Conservation (phyloP, 2,329 filamentous ascomycete species). For the Mycosphaerella sp. region DNA sequence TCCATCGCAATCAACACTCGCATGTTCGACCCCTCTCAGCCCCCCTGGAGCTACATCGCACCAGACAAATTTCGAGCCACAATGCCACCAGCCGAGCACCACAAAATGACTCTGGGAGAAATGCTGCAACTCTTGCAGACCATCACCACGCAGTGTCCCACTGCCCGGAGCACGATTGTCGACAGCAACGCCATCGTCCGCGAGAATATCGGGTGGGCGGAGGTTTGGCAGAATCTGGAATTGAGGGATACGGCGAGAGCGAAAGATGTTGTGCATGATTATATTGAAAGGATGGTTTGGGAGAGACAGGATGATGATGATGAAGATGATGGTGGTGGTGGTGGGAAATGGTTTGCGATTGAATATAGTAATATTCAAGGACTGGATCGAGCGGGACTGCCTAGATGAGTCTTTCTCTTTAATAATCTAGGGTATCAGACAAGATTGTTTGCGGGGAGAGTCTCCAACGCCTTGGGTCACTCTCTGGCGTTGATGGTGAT, state of each 20-base stretch:
- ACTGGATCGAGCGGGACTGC: conserved; percentile 4
- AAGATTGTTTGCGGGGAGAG: not conserved
- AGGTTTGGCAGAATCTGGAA: conserved; percentile 7
- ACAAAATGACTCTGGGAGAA: conserved; percentile 5
- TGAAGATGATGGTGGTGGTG: no score
- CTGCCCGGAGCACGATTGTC: conserved; percentile 3
- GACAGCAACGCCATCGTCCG: not conserved
- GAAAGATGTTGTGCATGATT: conserved; percentile 4
- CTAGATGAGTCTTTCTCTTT: conserved; percentile 6
- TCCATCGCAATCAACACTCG: conserved; percentile 1
- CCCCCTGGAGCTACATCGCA: conserved; percentile 2
- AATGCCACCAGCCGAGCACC: conserved; percentile 4
- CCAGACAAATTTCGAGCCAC: conserved; percentile 1
- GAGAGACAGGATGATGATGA: conserved; percentile 6
- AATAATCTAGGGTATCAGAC: no score
- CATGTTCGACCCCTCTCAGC: conserved; percentile 1
- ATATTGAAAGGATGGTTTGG: conserved; percentile 7
- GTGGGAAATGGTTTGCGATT: conserved; percentile 2
- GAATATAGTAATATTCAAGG: conserved; percentile 6
- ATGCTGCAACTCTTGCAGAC: not conserved
- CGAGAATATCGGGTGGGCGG: conserved; percentile 5
- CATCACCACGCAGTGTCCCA: not conserved
- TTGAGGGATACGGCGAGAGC: conserved; percentile 5
- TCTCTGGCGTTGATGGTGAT: not conserved
- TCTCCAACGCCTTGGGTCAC: not conserved